These are phyloP conservation scores for Straminergon stramineum DNA, from an alignment of 225 moss, liverwort and hornwort species.

Conservation along the genomic window DNA sequence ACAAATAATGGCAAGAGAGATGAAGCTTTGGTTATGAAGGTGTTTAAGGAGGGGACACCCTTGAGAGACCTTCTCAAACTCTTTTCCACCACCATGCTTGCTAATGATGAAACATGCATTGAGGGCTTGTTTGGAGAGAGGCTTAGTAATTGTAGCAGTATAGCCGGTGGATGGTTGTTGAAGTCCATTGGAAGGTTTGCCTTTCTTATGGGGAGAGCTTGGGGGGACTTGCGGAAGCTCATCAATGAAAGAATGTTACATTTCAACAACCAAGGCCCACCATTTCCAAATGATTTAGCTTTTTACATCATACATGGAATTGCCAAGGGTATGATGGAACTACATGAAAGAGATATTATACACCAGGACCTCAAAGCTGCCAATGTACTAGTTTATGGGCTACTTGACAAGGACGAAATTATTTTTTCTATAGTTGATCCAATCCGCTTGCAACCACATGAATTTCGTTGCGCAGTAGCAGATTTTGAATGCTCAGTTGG, in stretches of 20 bases:
- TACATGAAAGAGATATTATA: not conserved
- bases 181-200: not conserved
- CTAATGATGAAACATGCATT: not conserved
- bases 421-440: not conserved
- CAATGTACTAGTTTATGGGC: not conserved
- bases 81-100: not conserved
- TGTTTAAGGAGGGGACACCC: not conserved
- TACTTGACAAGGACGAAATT: not conserved
- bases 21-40: rapidly evolving
- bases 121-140: rapidly evolving
- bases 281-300: not conserved
- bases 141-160: rapidly evolving
- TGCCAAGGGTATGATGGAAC: not conserved
- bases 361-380: not conserved
- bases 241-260: not conserved
- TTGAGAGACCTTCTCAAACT: not conserved
- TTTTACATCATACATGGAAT: rapidly evolving
- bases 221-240: not conserved
- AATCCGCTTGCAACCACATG: rapidly evolving
- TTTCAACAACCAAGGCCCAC: not conserved
- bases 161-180: not conserved
- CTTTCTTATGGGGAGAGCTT: not conserved
- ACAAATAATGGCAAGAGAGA: rapidly evolving
- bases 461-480: rapidly evolving
- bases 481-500: not conserved